These are phyloP conservation scores for Leishmania aethiopica DNA, from an alignment of 208 protist species.

Conservation along the genomic window DNA sequence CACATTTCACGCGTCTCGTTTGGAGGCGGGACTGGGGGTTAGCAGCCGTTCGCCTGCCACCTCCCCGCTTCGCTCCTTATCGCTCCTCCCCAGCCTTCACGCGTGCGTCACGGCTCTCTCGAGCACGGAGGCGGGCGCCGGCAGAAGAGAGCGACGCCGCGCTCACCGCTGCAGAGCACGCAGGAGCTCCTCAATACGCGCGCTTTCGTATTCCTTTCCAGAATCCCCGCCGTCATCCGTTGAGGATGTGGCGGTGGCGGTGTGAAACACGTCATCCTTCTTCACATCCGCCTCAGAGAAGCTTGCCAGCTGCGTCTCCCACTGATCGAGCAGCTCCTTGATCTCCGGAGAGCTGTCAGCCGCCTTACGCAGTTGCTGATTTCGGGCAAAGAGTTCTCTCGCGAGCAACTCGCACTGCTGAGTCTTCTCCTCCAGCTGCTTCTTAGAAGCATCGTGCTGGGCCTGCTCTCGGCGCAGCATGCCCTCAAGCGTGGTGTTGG, in stretches of 20 bases:
- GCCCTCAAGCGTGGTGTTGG: constrained; percentile 69
- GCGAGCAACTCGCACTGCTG: constrained; percentile 33
- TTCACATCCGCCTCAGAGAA: constrained; percentile 22
- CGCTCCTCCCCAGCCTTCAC: neutral
- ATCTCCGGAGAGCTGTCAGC: constrained; percentile 23
- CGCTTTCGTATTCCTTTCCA: constrained; percentile 32
- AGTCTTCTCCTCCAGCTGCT: constrained; percentile 48
- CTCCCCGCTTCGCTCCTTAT: neutral
- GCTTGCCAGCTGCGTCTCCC: constrained; percentile 32
- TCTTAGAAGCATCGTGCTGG: constrained; percentile 42
- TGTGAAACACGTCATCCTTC: constrained; percentile 23
- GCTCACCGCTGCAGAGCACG: constrained; percentile 22
- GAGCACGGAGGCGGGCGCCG: neutral
- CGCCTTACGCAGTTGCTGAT: constrained; percentile 34
- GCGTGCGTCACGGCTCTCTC: neutral
- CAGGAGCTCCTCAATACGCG: constrained; percentile 36
- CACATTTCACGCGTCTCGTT: neutral
- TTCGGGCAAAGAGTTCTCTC: constrained; percentile 28
- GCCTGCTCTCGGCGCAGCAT: constrained; percentile 66
- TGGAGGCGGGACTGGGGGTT: neutral
- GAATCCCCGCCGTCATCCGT: constrained; percentile 22
- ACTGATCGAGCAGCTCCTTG: constrained; percentile 30
- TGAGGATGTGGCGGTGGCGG: constrained; percentile 11
- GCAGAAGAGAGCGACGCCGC: too few relatives aligned
- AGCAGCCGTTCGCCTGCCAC: neutral